Base-by-base conservation (phyloP, 345 rosid genomes). In the Lepidium aucheri region DNA sequence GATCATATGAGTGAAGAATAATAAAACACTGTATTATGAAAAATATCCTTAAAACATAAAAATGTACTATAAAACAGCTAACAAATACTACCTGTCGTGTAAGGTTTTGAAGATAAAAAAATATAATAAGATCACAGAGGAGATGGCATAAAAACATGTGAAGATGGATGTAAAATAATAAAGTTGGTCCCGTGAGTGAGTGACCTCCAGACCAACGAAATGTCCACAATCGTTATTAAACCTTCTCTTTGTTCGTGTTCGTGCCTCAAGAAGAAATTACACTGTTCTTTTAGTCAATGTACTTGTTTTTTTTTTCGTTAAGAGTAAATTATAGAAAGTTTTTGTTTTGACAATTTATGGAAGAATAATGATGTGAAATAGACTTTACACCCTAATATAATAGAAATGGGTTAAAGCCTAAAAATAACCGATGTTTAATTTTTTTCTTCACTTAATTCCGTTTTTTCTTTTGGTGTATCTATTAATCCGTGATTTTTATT, bases 171-270 rank as follows among this genome's bases (percentile, higher is more conserved):
- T 14, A 30, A 68, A 55, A 53, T 72, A 64, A 55, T 55, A 38
- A 63, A 63, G 16, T 8, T 71, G 75, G 30, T 47, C 65, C 75
- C 65, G 69, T 63, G 32, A 28, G 32, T 28, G 7, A 28, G 7
- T 28, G 70, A 71, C 65, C 50, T 63, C 64, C 75, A 71, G 65
- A 72, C 65, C 60, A 64, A 50, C 53, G 30, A 65, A 63, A 64
- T 56, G 76, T 63, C 59, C 53, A 63, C 30, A 43, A 30, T 54
- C 38, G 36, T 52, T 35, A 10, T 10, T 28, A 28, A 54, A 36
- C 12, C 14, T 58, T 58, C 35, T 59, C 63, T 55, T 35, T 40
- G 33, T 61, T 70, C 50, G 50, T 54, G 49, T 54, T 16, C 56
- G 20, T 51, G 32, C 63, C 50, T 51, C 42, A 12, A 59, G n/a